Percentiles rank a stretch among this genome's conserved stretches.
Conservation (phyloP, 2,329 filamentous ascomycete genomes). For the Colletotrichum truncatum region DNA sequence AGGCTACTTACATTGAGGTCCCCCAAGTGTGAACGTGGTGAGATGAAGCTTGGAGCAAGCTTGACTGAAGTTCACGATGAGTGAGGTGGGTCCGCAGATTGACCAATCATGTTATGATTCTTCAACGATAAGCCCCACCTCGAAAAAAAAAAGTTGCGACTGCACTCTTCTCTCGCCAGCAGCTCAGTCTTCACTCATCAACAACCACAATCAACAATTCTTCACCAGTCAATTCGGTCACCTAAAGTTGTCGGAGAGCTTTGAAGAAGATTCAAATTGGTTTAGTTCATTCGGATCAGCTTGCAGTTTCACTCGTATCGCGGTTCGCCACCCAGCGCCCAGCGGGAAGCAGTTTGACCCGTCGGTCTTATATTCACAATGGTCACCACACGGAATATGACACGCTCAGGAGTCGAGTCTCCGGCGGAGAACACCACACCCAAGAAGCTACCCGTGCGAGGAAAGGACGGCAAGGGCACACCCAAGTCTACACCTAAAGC, state of each 20-base stretch:
- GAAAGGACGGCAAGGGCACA: slow-evolving; percentile 38
- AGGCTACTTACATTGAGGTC: no score
- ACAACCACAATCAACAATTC: not conserved
- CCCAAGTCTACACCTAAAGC: slow-evolving; percentile 9
- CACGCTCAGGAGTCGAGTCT: slow-evolving; percentile 25
- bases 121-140: slow-evolving; percentile 12
- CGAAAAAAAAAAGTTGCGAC: slow-evolving; percentile 25
- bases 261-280: no score
- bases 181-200: not conserved
- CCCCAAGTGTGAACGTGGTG: not conserved
- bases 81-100: slow-evolving; percentile 25
- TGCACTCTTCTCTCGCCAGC: not conserved
- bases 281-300: no score
- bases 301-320: not conserved
- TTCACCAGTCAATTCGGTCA: not conserved
- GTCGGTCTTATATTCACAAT: slow-evolving; percentile 12
- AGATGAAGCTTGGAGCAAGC: slow-evolving; percentile 7
- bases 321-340: not conserved
- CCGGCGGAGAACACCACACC: not conserved
- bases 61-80: slow-evolving; percentile 1
- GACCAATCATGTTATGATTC: slow-evolving; percentile 9
- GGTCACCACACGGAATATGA: slow-evolving; percentile 31
- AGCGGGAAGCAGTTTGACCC: not conserved
- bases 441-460: slow-evolving; percentile 44
- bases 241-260: not conserved